Evolutionary conservation across 495 filamentous ascomycete genomes (phyloP).

Genomic region (Extremus antarcticus): DNA sequence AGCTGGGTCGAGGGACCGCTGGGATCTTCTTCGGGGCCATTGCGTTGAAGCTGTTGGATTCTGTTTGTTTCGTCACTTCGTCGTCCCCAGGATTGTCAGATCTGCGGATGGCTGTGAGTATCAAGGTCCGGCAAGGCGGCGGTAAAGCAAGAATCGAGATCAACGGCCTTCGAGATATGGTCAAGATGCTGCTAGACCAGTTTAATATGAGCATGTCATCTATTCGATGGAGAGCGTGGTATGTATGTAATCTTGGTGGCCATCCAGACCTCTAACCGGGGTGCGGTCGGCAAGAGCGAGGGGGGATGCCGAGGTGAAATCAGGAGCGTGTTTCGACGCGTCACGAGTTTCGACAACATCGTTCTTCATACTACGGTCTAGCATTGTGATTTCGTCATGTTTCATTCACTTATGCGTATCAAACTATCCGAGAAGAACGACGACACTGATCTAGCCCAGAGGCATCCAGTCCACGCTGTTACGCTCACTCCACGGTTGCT

Average conservation of each 20-base stretch:
- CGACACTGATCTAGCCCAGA: too few species aligned
- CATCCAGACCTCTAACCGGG: neutral
- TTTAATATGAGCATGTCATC: neutral
- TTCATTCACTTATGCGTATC: too few species aligned
- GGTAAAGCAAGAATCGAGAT: neutral
- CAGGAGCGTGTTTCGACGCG: neutral
- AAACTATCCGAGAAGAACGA: too few species aligned
- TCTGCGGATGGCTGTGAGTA: neutral
- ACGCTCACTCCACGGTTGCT: too few species aligned
- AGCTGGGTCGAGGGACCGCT: slow-evolving; percentile 15
- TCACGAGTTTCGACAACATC: neutral
- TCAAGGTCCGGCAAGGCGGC: too few species aligned
- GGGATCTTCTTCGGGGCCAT: slow-evolving; percentile 16
- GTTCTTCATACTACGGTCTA: too few species aligned
- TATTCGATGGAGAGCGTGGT: neutral
- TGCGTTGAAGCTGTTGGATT: slow-evolving; percentile 12
- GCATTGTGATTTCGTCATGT: too few species aligned
- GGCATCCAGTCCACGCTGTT: too few species aligned
- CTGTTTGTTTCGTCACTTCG: neutral
- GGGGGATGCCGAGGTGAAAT: neutral
- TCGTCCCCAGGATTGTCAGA: too few species aligned
- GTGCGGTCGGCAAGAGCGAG: neutral
- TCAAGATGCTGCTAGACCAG: neutral
- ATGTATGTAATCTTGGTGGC: neutral
- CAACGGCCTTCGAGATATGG: neutral